phyloP scores from a whole-genome alignment of 2,329 filamentous ascomycete species.

The Akanthomyces dipterigenus region DNA sequence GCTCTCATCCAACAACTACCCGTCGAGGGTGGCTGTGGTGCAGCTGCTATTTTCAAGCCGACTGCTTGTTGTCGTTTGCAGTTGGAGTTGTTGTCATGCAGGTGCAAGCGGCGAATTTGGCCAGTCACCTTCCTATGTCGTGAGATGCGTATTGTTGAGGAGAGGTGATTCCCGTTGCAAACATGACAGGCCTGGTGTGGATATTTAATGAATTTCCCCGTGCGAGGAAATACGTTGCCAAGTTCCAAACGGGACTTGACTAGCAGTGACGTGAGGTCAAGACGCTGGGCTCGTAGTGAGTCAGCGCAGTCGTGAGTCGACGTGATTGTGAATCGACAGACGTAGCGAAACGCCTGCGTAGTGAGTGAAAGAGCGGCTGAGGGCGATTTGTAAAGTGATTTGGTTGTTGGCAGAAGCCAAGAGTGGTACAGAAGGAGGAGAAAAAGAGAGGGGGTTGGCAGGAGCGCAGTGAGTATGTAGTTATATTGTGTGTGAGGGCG shows the following conservation, averaged over 20 bases:
- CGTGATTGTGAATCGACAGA: not conserved
- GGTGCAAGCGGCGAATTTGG: conserved; percentile 29
- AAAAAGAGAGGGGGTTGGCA: conserved; percentile 11
- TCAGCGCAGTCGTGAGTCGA: not conserved
- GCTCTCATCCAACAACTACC: conserved; percentile 12
- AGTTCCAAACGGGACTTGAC: conserved; percentile 20
- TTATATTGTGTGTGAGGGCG: conserved; percentile 11
- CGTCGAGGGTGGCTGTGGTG: conserved; percentile 13
- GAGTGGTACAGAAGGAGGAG: conserved; percentile 10
- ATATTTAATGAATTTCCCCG: conserved; percentile 25
- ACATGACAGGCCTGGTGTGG: conserved; percentile 38
- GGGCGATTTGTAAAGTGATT: not conserved
- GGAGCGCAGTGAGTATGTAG: conserved; percentile 9
- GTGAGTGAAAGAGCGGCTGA: conserved; percentile 7
- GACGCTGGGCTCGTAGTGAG: not conserved
- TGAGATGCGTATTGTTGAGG: conserved; percentile 48
- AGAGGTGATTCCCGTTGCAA: conserved; percentile 46
- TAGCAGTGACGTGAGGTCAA: conserved; percentile 21
- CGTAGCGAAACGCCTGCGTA: conserved; percentile 5
- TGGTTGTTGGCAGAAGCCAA: conserved; percentile 13
- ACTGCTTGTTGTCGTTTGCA: conserved; percentile 13
- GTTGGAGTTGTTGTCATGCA: conserved; percentile 37
- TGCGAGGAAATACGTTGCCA: conserved; percentile 23
- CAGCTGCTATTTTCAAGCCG: conserved; percentile 9
- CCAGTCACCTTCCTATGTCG: conserved; percentile 57